phyloP scores from a whole-genome alignment of 2,329 filamentous ascomycete genomes.

The Grosmannia serpens region DNA sequence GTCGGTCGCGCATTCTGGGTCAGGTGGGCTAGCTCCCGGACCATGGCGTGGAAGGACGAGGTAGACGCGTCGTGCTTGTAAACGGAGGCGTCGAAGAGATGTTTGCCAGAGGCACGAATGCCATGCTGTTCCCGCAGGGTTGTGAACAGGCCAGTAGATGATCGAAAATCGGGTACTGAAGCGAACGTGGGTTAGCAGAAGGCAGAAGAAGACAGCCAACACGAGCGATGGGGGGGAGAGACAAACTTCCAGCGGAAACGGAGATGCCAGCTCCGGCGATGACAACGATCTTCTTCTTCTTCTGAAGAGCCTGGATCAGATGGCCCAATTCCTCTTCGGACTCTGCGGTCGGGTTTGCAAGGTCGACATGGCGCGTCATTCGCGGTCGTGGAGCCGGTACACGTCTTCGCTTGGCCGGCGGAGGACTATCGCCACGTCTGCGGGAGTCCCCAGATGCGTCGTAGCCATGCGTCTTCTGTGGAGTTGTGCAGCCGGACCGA shows the following conservation, averaged over 20 bases:
- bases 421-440: constrained; percentile 44
- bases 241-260: constrained; percentile 81
- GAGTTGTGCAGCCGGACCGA: constrained; percentile 39
- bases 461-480: constrained; percentile 31
- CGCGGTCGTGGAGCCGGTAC: constrained; percentile 42
- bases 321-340: constrained; percentile 53
- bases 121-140: constrained; percentile 79
- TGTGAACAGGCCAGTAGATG: constrained; percentile 78
- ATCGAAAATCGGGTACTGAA: constrained; percentile 87
- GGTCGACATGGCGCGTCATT: constrained; percentile 71
- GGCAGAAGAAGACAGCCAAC: constrained; percentile 1
- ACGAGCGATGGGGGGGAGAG: constrained; percentile 1
- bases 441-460: constrained; percentile 22
- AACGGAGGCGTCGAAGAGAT: constrained; percentile 93
- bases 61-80: constrained; percentile 88
- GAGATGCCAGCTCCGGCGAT: constrained; percentile 96
- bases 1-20: constrained; percentile 71
- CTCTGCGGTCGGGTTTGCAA: constrained; percentile 43
- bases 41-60: constrained; percentile 90
- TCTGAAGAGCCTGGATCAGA: constrained; percentile 63
- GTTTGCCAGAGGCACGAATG: constrained; percentile 84
- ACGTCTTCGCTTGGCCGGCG: constrained; percentile 66
- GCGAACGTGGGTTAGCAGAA: constrained; percentile 13
- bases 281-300: constrained; percentile 92
- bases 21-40: constrained; percentile 72